phyloP scores from a whole-genome alignment of 805 yeast species.

The Saturnispora sanitii region DNA sequence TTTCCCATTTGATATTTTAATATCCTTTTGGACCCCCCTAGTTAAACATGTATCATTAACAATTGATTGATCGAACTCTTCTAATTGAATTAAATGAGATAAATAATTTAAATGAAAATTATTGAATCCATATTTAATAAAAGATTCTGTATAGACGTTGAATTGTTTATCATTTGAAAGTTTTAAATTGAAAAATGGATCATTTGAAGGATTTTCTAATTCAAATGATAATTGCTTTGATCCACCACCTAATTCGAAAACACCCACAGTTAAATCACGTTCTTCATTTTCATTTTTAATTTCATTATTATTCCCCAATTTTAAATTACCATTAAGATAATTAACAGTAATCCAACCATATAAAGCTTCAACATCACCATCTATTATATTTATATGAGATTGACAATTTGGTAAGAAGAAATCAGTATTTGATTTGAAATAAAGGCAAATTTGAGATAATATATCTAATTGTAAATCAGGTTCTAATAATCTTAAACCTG shows the following conservation, averaged over 20 bases:
- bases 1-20: constrained; percentile 13
- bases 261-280: constrained; percentile 42
- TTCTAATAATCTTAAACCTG: constrained; percentile 51
- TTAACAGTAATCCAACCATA: constrained; percentile 61
- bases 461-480: constrained; percentile 38
- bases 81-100: constrained; percentile 14
- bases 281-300: constrained; percentile 24
- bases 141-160: constrained; percentile 44
- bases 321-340: constrained; percentile 38
- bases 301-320: constrained; percentile 28
- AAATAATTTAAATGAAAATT: constrained; percentile 44
- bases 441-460: constrained; percentile 39
- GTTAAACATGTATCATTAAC: constrained; percentile 50
- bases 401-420: constrained; percentile 54
- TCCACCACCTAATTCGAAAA: constrained; percentile 57
- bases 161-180: constrained; percentile 30
- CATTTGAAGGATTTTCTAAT: constrained; percentile 43
- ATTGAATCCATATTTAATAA: constrained; percentile 50
- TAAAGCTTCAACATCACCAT: constrained; percentile 58
- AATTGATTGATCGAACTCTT: constrained; percentile 6
- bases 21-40: constrained; percentile 26
- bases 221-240: constrained; percentile 56
- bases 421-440: constrained; percentile 36
- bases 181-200: constrained; percentile 37
- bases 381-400: constrained; percentile 48